These are phyloP conservation scores for Chalciporus sphaerocephalus DNA, from an alignment of 768 basidiomycete genomes.

Conservation along the genomic window DNA sequence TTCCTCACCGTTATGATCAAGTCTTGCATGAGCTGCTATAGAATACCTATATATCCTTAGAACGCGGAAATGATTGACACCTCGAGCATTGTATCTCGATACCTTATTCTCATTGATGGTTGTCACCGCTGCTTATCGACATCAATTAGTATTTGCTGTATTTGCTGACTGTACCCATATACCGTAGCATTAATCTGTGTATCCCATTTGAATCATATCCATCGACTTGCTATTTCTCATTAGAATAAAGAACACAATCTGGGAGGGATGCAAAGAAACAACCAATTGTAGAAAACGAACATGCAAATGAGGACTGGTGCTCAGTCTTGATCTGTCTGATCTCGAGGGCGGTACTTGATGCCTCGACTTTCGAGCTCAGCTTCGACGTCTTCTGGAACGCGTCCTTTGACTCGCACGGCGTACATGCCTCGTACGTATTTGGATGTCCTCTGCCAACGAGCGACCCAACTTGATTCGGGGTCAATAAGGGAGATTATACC, in stretches of 20 bases:
- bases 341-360: slow-evolving; percentile 82
- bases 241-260: background rate
- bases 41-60: slow-evolving; percentile 10
- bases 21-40: slow-evolving; percentile 66
- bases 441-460: slow-evolving; percentile 90
- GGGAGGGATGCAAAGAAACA: background rate
- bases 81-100: slow-evolving; percentile 8
- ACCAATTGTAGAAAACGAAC: background rate
- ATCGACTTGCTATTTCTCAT: background rate
- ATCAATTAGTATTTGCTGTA: slow-evolving; percentile 11
- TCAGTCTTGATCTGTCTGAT: slow-evolving; percentile 73
- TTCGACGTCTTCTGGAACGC: slow-evolving; percentile 82
- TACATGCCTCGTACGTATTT: slow-evolving; percentile 92
- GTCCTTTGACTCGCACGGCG: slow-evolving; percentile 83
- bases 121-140: slow-evolving; percentile 2
- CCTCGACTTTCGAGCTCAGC: slow-evolving; percentile 71
- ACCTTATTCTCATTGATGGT: slow-evolving; percentile 8
- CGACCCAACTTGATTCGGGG: slow-evolving; percentile 90
- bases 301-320: slow-evolving; percentile 4
- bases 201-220: background rate
- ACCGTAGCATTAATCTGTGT: slow-evolving; percentile 1
- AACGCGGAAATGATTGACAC: background rate
- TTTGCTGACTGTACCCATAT: slow-evolving; percentile 7
- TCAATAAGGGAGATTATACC: slow-evolving; percentile 86
- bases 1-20: slow-evolving; percentile 78